Base-by-base conservation (phyloP, 179 eudicot genomes). In the Beta macrorhiza region DNA sequence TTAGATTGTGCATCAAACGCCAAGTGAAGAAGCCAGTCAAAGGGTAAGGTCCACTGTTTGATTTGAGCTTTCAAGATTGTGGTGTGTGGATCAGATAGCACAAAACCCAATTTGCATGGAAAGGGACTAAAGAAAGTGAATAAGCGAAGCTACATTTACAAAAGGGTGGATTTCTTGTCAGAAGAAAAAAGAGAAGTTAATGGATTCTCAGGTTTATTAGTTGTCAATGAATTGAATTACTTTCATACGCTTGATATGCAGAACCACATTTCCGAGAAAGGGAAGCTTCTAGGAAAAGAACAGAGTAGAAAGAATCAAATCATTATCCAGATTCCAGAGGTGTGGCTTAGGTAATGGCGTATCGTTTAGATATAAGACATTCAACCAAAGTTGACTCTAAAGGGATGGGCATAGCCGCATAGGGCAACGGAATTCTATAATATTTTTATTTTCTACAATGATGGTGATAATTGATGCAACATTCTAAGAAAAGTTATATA, bases 221-320 rank as follows among this genome's bases (percentile, higher is more conserved):
- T 79, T 67, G 71, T 71, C 20, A 77, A 20, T 67, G 65, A 59
- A 74, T 61, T 79, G 22, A 65, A 59, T 82, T 52, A 53, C 32
- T 29, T 29, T 29, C 32, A 29, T 22, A 78, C 75, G 22, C 4
- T 63, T 61, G 16, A 19, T 69, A 55, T 61, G 55, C 61, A 83
- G 62, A 0, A 20, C 67, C 56, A 62, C 62, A 29, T 25, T 52
- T 58, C 12, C n/a, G 59, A 59, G 22, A 32, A 69, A 11, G 52
- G 55, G 87, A 74, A 56, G 70, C 68, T 84, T 84, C 87, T 37
- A 56, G 79, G 84, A 81, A 84, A 56, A 53, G 72, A 58, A 78
- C 42, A 42, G 12, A 17, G 37, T 62, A 73, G 74, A 75, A 76
- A 62, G 67, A 70, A 47, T 47, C 5, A 68, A 73, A 44, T 76